Conservation (phyloP, 768 basidiomycete species). For the Cantharellus anzutake region DNA sequence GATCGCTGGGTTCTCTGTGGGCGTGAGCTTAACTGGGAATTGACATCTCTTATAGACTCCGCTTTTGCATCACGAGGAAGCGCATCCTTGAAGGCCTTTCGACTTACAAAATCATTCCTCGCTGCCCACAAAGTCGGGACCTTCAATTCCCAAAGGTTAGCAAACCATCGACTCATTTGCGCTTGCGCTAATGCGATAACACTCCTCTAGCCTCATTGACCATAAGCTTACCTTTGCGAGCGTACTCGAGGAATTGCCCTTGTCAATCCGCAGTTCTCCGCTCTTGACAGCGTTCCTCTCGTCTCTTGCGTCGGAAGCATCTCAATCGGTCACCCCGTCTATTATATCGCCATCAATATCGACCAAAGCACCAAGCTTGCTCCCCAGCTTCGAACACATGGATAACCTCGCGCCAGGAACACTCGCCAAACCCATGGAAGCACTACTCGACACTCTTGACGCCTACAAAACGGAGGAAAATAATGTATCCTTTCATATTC, state of each 20-base stretch:
- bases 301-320: constrained; percentile 27
- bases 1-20: background rate
- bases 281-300: constrained; percentile 64
- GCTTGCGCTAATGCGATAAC: background rate
- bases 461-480: constrained; percentile 79
- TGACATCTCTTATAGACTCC: constrained; percentile 31
- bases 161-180: background rate
- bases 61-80: constrained; percentile 66
- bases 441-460: constrained; percentile 71
- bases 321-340: constrained; percentile 21
- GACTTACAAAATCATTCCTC: constrained; percentile 59
- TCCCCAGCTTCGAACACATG: constrained; percentile 45
- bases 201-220: constrained; percentile 41
- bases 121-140: constrained; percentile 65
- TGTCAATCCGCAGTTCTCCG: constrained; percentile 68
- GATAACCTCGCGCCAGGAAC: constrained; percentile 46
- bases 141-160: constrained; percentile 72
- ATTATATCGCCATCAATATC: constrained; percentile 18
- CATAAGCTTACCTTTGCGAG: constrained; percentile 71
- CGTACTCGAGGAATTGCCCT: constrained; percentile 69
- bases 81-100: constrained; percentile 77
- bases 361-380: constrained; percentile 9
- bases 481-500: constrained; percentile 70
- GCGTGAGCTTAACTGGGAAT: background rate
- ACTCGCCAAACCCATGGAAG: constrained; percentile 62